Evolutionary conservation across 495 filamentous ascomycete genomes (phyloP).

Genomic region (Xylaria venustula): DNA sequence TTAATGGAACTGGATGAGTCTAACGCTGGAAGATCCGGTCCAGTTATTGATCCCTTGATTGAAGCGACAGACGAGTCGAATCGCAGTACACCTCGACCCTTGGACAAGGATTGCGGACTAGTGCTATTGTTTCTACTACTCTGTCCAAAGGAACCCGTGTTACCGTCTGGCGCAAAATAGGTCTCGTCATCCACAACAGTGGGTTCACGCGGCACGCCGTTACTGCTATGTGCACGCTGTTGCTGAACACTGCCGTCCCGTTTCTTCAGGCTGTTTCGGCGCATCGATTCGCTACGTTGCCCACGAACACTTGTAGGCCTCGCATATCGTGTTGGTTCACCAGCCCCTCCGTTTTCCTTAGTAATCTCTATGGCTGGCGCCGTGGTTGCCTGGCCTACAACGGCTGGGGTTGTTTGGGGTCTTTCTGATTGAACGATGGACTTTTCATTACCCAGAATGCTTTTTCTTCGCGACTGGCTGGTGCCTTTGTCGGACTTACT

Average conservation of each 20-base stretch:
- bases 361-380: conserved; percentile 40
- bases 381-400: conserved; percentile 24
- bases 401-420: conserved; percentile 45
- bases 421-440: conserved; percentile 32
- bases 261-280: conserved; percentile 45
- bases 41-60: conserved; percentile 20
- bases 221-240: conserved; percentile 32
- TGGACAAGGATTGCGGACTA: conserved; percentile 27
- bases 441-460: conserved; percentile 26
- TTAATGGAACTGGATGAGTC: conserved; percentile 26
- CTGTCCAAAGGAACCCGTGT: conserved; percentile 33
- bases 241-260: conserved; percentile 42
- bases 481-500: conserved; percentile 43
- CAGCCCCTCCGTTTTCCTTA: conserved; percentile 33
- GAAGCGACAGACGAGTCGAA: conserved; percentile 31
- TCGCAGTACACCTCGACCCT: conserved; percentile 28
- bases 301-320: conserved; percentile 34
- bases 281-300: conserved; percentile 41
- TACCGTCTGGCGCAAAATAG: conserved; percentile 38
- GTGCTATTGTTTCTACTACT: conserved; percentile 27
- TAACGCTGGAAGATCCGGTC: conserved; percentile 20
- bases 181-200: conserved; percentile 38
- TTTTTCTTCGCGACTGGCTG: conserved; percentile 28
- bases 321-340: conserved; percentile 30
- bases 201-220: conserved; percentile 26